Base-by-base conservation (phyloP, 1,139 yeast species). In the Geotrichum aggregatum region DNA sequence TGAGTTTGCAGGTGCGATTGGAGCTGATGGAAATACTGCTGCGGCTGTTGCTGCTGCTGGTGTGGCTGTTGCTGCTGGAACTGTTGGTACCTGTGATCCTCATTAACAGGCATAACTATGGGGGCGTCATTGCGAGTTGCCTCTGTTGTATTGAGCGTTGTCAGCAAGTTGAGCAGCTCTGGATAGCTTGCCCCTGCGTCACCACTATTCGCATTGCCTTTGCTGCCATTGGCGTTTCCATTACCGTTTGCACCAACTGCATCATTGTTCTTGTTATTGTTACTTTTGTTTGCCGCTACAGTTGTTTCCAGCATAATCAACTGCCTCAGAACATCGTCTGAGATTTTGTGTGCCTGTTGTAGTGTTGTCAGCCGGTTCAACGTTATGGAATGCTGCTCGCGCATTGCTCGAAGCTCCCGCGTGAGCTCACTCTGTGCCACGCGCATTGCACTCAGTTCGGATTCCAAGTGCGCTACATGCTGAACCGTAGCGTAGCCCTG, bases 251-350 rank as follows among this genome's bases (percentile, higher is more conserved):
- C n/a, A n/a, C n/a, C n/a, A n/a, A n/a, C n/a, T n/a, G n/a, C n/a
- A n/a, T n/a, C n/a, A n/a, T n/a, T n/a, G n/a, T n/a, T n/a, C n/a
- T n/a, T n/a, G n/a, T 5, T 5, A 13, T 19, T 13, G 21, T 3
- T 16, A 10, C 16, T 28, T 36, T 30, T 16, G 13, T 3, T 13
- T 21, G 18, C 34, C 28, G 19, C 40, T n/a, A 39, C 24, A 11
- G 38, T 43, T 14, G 50, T 21, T 22, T 39, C 45, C 34, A 50
- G 31, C 34, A 50, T 44, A 14, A 52, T 31, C 18, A 54, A 48
- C 46, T 54, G 49, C 7, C 54, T 40, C 21, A 54, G 41, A 10
- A 51, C 50, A 13, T 47, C 49, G 45, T 51, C 49, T n/a, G 52
- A 40, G n/a, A 44, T 38, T 31, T 51, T 44, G 31, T 26, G 44